A percentile compares a stretch with the other conserved stretches of the same genome.
phyloP scores from a whole-genome alignment of 805 yeast species.

The Geotrichum ghanense region DNA sequence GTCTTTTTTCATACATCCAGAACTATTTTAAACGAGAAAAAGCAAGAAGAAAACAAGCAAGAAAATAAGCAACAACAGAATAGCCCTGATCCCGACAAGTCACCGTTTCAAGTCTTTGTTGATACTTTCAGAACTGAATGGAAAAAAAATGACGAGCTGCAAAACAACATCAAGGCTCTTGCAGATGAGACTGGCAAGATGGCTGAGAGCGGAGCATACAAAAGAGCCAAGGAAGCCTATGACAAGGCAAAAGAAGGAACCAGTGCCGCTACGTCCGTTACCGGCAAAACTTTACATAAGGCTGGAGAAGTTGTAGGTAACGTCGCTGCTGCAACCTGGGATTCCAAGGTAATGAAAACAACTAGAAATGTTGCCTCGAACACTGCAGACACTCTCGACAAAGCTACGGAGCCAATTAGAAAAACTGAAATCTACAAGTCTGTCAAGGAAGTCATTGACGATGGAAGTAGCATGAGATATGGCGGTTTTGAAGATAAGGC shows the following conservation, averaged over 20 bases:
- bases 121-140: conserved; percentile 89
- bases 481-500: conserved; percentile 90
- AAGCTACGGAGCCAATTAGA: conserved; percentile 84
- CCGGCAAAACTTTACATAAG: conserved; percentile 63
- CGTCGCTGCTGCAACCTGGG: conserved; percentile 91
- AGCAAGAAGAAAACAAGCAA: background rate
- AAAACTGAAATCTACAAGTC: conserved; percentile 83
- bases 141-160: conserved; percentile 80
- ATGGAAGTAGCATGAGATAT: conserved; percentile 77
- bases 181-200: conserved; percentile 93
- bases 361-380: conserved; percentile 77
- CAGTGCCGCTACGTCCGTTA: conserved; percentile 36
- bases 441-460: conserved; percentile 78
- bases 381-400: conserved; percentile 76
- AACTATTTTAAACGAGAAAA: background rate
- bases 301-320: conserved; percentile 92
- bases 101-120: conserved; percentile 81
- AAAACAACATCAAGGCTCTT: conserved; percentile 84
- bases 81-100: conserved; percentile 15
- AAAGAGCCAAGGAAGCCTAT: conserved; percentile 85
- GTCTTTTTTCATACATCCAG: conserved; percentile 3
- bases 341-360: conserved; percentile 79
- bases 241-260: conserved; percentile 68
- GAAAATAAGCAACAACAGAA: conserved; percentile 2
- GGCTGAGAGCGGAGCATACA: conserved; percentile 89